Percentiles rank a stretch among this genome's conserved stretches.
Conservation (phyloP, 2,329 filamentous ascomycete species). For the Lecanoromycetidae sp. region DNA sequence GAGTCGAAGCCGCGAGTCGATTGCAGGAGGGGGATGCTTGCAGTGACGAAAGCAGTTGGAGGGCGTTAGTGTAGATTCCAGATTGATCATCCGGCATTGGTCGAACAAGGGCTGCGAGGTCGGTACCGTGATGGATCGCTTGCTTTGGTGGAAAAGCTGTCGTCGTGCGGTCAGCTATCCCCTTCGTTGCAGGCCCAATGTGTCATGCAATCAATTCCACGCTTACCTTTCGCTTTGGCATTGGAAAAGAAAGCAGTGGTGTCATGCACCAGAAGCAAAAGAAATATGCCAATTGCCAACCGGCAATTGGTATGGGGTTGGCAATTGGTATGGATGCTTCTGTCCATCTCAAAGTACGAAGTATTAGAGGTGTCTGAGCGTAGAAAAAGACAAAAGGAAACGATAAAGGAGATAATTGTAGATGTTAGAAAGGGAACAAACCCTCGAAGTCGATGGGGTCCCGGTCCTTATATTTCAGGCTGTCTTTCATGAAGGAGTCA, state of each 20-base stretch:
- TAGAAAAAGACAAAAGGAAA: too few species aligned
- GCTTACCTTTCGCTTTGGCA: background rate
- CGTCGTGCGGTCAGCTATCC: background rate
- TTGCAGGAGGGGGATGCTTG: conserved; percentile 40
- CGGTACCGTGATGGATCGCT: background rate
- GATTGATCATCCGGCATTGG: conserved; percentile 16
- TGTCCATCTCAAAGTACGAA: conserved; percentile 2
- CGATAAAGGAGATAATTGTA: too few species aligned
- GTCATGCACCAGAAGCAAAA: background rate
- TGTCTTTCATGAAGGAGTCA: too few species aligned
- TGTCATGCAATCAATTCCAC: background rate
- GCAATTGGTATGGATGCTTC: background rate
- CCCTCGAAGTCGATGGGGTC: too few species aligned
- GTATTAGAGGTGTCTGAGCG: background rate
- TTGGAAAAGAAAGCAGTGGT: conserved; percentile 1
- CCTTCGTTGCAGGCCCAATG: background rate
- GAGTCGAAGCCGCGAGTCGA: conserved; percentile 38
- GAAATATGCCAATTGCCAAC: background rate
- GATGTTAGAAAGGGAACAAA: too few species aligned
- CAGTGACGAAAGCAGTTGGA: conserved; percentile 34
- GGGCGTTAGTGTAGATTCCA: conserved; percentile 31
- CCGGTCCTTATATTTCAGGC: too few species aligned
- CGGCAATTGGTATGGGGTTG: conserved; percentile 1
- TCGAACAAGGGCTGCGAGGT: conserved; percentile 12
- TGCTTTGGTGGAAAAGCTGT: background rate